Conservation (phyloP, 140 eudicot genomes). For the Erigeron philadelphicus region DNA sequence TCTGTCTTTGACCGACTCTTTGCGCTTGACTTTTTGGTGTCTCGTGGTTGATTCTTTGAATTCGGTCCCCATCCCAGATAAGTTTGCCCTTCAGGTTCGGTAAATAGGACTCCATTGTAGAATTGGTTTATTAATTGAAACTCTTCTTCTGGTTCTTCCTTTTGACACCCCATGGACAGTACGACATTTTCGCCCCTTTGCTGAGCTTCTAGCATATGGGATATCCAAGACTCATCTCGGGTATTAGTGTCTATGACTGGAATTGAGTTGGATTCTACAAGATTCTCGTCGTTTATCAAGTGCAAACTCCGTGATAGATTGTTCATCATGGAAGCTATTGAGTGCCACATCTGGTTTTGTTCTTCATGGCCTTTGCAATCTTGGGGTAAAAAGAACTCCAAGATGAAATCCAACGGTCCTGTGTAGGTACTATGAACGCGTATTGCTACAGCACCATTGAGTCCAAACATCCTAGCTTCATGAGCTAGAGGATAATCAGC, state of each 20-base stretch:
- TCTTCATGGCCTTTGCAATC: slow-evolving; percentile 43
- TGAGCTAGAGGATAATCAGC: slow-evolving; percentile 53
- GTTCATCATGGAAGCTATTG: slow-evolving; percentile 30
- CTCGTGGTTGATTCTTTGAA: slow-evolving; percentile 21
- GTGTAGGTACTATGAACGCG: slow-evolving; percentile 41
- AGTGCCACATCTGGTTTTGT: slow-evolving; percentile 31
- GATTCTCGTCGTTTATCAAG: slow-evolving; percentile 30
- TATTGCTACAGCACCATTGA: slow-evolving; percentile 44
- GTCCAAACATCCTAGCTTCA: slow-evolving; percentile 42
- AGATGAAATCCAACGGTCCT: slow-evolving; percentile 36
- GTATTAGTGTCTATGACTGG: slow-evolving; percentile 22
- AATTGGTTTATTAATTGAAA: slow-evolving; percentile 35
- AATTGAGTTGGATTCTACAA: slow-evolving; percentile 19
- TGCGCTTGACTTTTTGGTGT: slow-evolving; percentile 29
- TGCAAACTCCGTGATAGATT: slow-evolving; percentile 38
- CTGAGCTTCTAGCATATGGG: slow-evolving; percentile 50
- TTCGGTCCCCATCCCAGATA: slow-evolving; percentile 42
- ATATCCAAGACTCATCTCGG: slow-evolving; percentile 48
- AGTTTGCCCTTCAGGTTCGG: slow-evolving; percentile 25
- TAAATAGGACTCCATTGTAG: slow-evolving; percentile 24
- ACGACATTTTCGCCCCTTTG: slow-evolving; percentile 50
- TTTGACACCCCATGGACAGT: slow-evolving; percentile 43
- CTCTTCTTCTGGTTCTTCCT: slow-evolving; percentile 59
- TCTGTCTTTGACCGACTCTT: slow-evolving; percentile 44
- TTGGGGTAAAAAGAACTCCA: slow-evolving; percentile 50